Conservation (phyloP, 2,329 filamentous ascomycete species). For the Colletotrichum higginsianum region DNA sequence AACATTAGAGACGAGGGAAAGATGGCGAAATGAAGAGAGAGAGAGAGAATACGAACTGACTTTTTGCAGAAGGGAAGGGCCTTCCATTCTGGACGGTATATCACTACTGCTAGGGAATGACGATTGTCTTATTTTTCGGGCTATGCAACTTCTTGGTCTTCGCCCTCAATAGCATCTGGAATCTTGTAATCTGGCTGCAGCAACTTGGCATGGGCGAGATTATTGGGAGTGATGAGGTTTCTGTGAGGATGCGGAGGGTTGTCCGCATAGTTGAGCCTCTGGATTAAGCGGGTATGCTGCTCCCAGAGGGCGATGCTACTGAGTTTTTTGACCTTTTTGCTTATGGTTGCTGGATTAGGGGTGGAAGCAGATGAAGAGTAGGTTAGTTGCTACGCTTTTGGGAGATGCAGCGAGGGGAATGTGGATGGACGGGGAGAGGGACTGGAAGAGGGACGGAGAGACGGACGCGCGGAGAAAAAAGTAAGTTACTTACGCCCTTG, state of each 20-base stretch:
- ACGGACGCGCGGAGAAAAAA: background rate
- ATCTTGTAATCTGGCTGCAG: background rate
- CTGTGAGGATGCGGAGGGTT: background rate
- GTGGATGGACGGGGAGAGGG: background rate
- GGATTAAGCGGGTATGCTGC: background rate
- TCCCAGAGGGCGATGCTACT: background rate
- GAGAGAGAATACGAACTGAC: no score
- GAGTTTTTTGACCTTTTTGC: background rate
- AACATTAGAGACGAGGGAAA: no score
- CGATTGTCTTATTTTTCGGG: no score
- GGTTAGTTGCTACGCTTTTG: background rate
- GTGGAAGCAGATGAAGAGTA: background rate
- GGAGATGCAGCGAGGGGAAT: background rate
- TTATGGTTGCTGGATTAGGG: background rate
- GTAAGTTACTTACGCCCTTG: background rate
- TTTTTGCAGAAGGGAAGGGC: no score
- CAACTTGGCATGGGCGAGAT: background rate
- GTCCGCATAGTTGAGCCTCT: background rate
- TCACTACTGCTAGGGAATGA: no score
- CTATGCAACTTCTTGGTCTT: no score
- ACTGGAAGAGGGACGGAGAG: background rate
- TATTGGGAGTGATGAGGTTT: background rate
- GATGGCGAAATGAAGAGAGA: no score
- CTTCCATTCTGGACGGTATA: no score
- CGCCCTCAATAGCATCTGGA: background rate